Evolutionary conservation across 495 filamentous ascomycete species (phyloP), one percentile per base, ranked within the genome.

Genomic region (Podospora appendiculata): DNA sequence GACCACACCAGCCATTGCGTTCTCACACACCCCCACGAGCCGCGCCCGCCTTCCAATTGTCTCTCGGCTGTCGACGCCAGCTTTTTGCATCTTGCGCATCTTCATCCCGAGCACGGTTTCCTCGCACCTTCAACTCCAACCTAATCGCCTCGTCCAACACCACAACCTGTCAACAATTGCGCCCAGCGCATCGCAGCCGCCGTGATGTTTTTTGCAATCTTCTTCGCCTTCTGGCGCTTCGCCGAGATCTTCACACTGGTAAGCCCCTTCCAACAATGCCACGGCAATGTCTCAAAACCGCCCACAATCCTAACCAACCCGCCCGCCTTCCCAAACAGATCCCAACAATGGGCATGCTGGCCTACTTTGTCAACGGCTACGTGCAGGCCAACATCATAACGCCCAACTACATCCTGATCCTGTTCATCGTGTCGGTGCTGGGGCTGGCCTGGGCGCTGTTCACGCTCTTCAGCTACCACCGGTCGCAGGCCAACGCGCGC

Each of bases 381-480:
- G 73, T 82, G 53, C 70, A 79, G 53, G 66, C 71, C 55, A 90
- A 93, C 74, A 58, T 70, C 54, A 79, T 95, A 48, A 92, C 88
- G 10, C 90, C 90, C 1, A 66, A 74, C 57, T 87, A 83, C 72
- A 85, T 94, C 70, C 83, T 96, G 18, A 77, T 94, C 53, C 83
- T 96, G 57, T 96, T 96, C 82, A 95, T 96, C 70, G 83, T 87
- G 64, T 85, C 85, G 40, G 84, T 88, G 3, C 79, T 96, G 43
- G 90, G 79, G 12, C 73, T 80, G 33, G 88, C 83, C 62, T 96
- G 90, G 90, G 76, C 80, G 40, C 58, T 94, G 65, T 83, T 80
- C 66, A 96, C 90, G 5, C 70, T 95, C 11, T 84, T 96, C 77
- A 78, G 79, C 54, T 89, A 90, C 73, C 79, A 84, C 60, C 84